Conservation (phyloP, 768 basidiomycete genomes). For the Nidularia pulvinata region DNA sequence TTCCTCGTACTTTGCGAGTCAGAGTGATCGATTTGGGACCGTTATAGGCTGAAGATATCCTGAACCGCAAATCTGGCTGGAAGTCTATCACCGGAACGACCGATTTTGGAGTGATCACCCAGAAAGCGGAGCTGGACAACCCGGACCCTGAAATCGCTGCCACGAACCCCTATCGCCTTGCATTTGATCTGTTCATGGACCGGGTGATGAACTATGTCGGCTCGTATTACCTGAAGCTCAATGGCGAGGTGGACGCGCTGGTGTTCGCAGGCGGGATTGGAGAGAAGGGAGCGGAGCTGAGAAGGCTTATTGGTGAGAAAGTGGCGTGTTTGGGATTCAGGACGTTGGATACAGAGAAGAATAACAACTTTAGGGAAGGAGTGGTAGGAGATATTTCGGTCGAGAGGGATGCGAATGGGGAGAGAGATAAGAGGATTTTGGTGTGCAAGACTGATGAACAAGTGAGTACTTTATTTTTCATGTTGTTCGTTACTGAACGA, state of each 20-base stretch:
- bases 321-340: constrained; percentile 65
- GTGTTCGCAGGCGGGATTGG: constrained; percentile 92
- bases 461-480: constrained; percentile 21
- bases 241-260: constrained; percentile 68
- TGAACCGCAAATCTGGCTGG: constrained; percentile 80
- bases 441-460: constrained; percentile 74
- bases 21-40: not conserved
- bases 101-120: constrained; percentile 73
- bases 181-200: constrained; percentile 81
- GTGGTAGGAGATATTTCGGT: constrained; percentile 43
- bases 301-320: constrained; percentile 53
- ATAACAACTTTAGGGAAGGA: constrained; percentile 34
- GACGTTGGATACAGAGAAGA: constrained; percentile 44
- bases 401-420: constrained; percentile 10
- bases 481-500: not conserved
- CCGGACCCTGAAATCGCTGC: constrained; percentile 17
- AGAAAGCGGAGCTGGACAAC: constrained; percentile 30
- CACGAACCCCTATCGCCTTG: constrained; percentile 47
- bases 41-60: constrained; percentile 63
- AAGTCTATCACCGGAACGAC: constrained; percentile 79
- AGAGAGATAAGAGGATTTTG: constrained; percentile 21
- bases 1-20: not conserved
- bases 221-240: constrained; percentile 74
- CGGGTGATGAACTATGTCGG: constrained; percentile 73
- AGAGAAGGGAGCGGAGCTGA: constrained; percentile 64